Evolutionary conservation across 2,329 filamentous ascomycete species (phyloP).

Genomic region (Lecanicillium sp.): DNA sequence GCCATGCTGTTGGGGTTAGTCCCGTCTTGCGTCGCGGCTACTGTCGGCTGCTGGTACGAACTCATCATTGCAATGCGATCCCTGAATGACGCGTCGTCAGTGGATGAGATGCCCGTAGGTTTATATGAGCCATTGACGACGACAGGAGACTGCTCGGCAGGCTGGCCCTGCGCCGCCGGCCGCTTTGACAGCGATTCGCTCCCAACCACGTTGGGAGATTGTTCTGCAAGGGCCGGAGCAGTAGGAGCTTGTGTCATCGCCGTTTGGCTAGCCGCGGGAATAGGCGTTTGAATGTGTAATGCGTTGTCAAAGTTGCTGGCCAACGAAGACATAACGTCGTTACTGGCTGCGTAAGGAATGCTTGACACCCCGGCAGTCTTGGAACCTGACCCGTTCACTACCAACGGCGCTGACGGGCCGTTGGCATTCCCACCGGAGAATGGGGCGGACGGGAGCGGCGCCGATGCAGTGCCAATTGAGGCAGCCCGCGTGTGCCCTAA

Average conservation of each 20-base stretch:
- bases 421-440: constrained; percentile 28
- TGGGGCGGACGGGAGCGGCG: constrained; percentile 29
- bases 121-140: constrained; percentile 27
- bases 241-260: too few relatives aligned
- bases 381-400: constrained; percentile 43
- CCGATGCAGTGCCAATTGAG: constrained; percentile 31
- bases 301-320: constrained; percentile 3
- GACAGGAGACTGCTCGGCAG: constrained; percentile 20
- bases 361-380: constrained; percentile 21
- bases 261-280: not conserved
- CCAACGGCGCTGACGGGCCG: constrained; percentile 35
- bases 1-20: constrained; percentile 12
- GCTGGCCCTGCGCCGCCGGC: constrained; percentile 5
- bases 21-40: constrained; percentile 23
- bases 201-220: too few relatives aligned
- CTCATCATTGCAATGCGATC: constrained; percentile 34
- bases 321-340: too few relatives aligned
- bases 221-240: too few relatives aligned
- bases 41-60: constrained; percentile 18
- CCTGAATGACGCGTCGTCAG: constrained; percentile 32
- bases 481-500: constrained; percentile 40
- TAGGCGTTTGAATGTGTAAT: constrained; percentile 5
- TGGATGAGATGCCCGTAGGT: constrained; percentile 9
- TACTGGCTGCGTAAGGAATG: constrained; percentile 9
- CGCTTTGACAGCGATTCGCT: constrained; percentile 2